Evolutionary conservation across 495 filamentous ascomycete genomes (phyloP), one percentile per base, ranked within the genome.

Genomic region (Cairneyella variabilis): DNA sequence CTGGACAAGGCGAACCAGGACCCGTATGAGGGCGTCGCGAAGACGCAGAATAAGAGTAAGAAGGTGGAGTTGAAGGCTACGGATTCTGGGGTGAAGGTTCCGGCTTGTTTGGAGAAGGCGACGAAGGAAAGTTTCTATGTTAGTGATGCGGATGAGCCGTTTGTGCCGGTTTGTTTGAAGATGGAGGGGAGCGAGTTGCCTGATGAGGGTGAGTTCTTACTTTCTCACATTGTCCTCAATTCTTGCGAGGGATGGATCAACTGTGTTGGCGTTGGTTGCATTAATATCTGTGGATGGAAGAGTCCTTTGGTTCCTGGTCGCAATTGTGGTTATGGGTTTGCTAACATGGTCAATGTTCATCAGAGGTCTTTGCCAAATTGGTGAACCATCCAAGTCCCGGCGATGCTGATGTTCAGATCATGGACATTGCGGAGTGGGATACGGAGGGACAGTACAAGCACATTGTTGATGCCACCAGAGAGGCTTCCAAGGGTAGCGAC

Each of bases 61-160:
- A 59, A 56, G 57, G 44, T 65, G 39, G 53, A 66, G 43, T 74
- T 79, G 53, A 75, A 82, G 60, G 70, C 81, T 21, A 72, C 78
- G 4, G 72, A 84, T 52, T 58, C 63, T 3, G 76, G 72, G 0
- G 70, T 69, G 8, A 49, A 60, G 12, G 71, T 91, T 40, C 89
- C 89, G 0, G 61, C 66, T 17, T 67, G 69, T 17, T 69, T 95
- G 53, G 64, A 73, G 56, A 69, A 73, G 45, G 69, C 64, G 3
- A 62, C 59, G 3, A 71, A 82, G 25, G 79, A 87, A 50, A 75
- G 69, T 41, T 85, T 82, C 61, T 95, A 92, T 66, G 66, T 79
- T 3, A 90, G 85, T 48, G 90, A 96, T 53, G 78, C 87, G 5
- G 90, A 96, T 68, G 88, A 92, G 71, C 85, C 85, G 30, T 96